Evolutionary conservation across 176 grass and related monocot species (phyloP), one percentile per base, ranked within the genome.

Genomic region (Juncus effusus): DNA sequence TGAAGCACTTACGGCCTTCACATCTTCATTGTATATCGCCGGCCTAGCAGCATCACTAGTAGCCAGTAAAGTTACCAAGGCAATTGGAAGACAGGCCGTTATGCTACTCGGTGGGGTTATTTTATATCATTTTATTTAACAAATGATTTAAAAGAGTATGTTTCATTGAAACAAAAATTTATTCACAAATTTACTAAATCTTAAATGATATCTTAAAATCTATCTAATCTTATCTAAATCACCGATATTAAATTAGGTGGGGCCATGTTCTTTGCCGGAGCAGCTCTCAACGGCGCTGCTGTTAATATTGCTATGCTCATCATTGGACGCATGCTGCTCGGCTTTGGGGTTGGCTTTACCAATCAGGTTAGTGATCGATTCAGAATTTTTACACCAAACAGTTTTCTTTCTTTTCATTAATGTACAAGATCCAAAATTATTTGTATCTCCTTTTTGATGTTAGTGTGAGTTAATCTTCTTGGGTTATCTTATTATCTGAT

Each of bases 261-360:
- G 39, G 79, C 72, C 3, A 64, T 90, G 63, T 96, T 90, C 81
- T 76, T 87, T 64, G 13, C 79, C 14, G 91, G 91, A 12, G 68
- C 78, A 3, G 81, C 78, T 72, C 7, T 96, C 5, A 87, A 88
- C 4, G 84, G 78, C 39, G 78, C 63, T 2, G 91, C 84, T 4
- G 61, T 82, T 3, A 90, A 90, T 70, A 76, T 90, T 66, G 76
- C 79, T 68, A 96, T 96, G 91, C 91, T 96, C 65, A 85, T 96
- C 76, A 3, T 90, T 3, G 91, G 87, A 0, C 78, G 87, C 42
- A 75, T 96, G 69, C 72, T 90, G 63, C 87, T 96, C 69, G 91
- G 91, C 60, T 79, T 90, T 54, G 87, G 87, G 38, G 69, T 96
- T 36, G 87, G 87, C 0, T 95, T 95, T 78, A 95, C 83, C 67